Evolutionary conservation across 2,329 filamentous ascomycete genomes (phyloP).

Genomic region (Helicocarpus griseus): DNA sequence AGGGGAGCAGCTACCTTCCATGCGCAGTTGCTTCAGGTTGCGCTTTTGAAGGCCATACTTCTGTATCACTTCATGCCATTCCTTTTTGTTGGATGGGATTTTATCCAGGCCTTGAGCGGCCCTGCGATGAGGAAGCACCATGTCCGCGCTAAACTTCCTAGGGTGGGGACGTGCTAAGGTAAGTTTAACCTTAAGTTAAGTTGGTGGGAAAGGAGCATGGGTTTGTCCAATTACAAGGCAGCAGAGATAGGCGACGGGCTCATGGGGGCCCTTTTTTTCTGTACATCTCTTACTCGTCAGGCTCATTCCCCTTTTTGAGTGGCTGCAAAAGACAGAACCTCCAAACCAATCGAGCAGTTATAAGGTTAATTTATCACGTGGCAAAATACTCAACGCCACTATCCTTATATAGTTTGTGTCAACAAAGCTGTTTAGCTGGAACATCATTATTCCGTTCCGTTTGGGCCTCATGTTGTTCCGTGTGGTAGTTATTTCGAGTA

Average conservation of each 20-base stretch:
- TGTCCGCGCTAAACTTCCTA: slow-evolving; percentile 1
- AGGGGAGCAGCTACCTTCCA: slow-evolving; percentile 7
- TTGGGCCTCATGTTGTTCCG: no score
- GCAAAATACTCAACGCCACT: no score
- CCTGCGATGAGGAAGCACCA: neutral
- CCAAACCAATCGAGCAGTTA: no score
- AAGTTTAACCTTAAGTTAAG: neutral
- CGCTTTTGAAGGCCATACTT: slow-evolving; percentile 9
- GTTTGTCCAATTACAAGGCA: neutral
- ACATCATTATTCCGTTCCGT: no score
- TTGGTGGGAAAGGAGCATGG: neutral
- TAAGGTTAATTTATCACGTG: no score
- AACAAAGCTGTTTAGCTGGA: no score
- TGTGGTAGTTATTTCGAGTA: no score
- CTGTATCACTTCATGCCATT: slow-evolving; percentile 8
- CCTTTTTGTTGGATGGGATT: slow-evolving; percentile 8
- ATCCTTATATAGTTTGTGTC: no score
- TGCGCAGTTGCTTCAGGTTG: slow-evolving; percentile 7
- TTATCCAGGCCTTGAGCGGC: slow-evolving; percentile 8
- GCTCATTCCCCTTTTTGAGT: slow-evolving; percentile 9
- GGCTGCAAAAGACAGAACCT: slow-evolving; percentile 10
- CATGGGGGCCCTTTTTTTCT: slow-evolving; percentile 7
- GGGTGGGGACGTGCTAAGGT: neutral
- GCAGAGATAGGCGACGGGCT: neutral
- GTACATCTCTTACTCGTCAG: slow-evolving; percentile 4